Percentiles rank a stretch among this genome's conserved stretches.
Conservation (phyloP, 1,139 yeast genomes). For the Scheffersomyces segobiensis region DNA sequence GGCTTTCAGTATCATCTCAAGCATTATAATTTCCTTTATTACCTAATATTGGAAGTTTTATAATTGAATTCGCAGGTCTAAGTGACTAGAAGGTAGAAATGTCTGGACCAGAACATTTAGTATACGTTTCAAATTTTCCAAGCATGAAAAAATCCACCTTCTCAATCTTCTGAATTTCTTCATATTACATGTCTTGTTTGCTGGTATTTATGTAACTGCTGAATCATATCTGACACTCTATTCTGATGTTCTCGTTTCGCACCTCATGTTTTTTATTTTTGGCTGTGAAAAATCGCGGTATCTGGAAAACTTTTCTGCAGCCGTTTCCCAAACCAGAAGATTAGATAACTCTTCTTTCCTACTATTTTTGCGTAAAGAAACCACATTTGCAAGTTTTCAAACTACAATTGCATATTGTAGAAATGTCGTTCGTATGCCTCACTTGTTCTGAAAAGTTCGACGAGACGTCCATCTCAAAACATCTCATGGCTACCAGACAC, state of each 20-base stretch:
- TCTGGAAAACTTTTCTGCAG: neutral
- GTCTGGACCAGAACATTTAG: neutral
- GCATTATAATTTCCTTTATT: neutral
- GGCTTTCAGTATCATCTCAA: too few relatives aligned
- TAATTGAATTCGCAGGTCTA: neutral
- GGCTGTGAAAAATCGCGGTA: neutral
- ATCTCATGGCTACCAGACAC: constrained; percentile 56
- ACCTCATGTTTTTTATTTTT: neutral
- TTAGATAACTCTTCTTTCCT: neutral
- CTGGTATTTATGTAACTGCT: neutral
- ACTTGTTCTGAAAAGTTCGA: constrained; percentile 27
- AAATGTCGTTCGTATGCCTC: constrained; percentile 22
- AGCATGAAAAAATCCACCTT: too few relatives aligned
- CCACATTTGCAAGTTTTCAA: neutral
- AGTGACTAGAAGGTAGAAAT: neutral
- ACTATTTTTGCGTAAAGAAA: neutral
- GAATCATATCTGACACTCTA: neutral
- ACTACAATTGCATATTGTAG: neutral
- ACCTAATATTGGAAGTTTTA: neutral
- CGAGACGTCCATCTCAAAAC: constrained; percentile 35
- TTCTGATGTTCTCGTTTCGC: neutral
- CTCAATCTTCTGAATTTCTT: neutral
- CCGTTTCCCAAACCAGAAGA: neutral
- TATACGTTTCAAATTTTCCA: neutral
- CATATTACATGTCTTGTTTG: neutral